These are phyloP conservation scores for Begonia masoniana DNA, from an alignment of 306 rosid species.

Conservation along the genomic window DNA sequence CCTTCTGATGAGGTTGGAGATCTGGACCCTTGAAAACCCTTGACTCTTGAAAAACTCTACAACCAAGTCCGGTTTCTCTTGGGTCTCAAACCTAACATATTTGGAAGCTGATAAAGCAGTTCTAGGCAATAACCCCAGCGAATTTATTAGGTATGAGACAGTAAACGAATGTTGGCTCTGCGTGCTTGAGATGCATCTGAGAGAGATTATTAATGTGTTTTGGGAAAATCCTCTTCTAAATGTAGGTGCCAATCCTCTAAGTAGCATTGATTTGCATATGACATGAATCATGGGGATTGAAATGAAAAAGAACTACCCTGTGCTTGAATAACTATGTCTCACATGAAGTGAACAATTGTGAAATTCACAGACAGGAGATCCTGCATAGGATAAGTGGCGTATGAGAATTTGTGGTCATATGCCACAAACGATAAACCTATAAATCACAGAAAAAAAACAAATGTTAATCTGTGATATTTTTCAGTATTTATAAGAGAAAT, in stretches of 20 bases:
- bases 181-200: slow-evolving; percentile 3
- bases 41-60: slow-evolving; percentile 13
- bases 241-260: background rate
- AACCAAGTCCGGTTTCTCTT: slow-evolving; percentile 5
- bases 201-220: background rate
- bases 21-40: slow-evolving; percentile 19
- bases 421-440: background rate
- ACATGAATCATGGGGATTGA: background rate
- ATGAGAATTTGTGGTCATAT: too few species aligned
- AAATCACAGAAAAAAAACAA: background rate
- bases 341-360: background rate
- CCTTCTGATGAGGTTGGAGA: slow-evolving; percentile 8
- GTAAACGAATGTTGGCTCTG: slow-evolving; percentile 5
- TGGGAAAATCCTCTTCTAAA: background rate
- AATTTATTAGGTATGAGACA: slow-evolving; percentile 16
- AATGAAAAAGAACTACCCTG: background rate
- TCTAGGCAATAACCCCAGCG: slow-evolving; percentile 18
- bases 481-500: too few species aligned
- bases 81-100: slow-evolving; percentile 3
- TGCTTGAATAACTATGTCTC: background rate
- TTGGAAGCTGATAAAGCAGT: slow-evolving; percentile 8
- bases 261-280: background rate
- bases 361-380: background rate
- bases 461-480: too few species aligned
- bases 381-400: background rate